Percentiles rank a stretch among this genome's conserved stretches.
Evolutionary conservation across 495 filamentous ascomycete genomes (phyloP).

Genomic region (Lichina pygmaea): DNA sequence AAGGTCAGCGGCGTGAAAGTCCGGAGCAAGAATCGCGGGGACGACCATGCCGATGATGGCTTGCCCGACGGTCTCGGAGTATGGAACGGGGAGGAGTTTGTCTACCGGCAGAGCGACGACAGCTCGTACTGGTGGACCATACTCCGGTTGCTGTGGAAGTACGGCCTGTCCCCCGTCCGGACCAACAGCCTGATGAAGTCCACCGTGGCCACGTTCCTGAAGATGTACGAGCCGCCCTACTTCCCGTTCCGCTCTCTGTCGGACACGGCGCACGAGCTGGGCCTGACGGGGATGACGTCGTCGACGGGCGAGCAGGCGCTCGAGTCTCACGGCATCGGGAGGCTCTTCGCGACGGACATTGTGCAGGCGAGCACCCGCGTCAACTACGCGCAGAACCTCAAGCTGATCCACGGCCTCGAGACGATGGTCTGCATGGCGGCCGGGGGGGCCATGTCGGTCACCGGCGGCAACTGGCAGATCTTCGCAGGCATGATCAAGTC

Average conservation of each 20-base stretch:
- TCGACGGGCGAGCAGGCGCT: conserved; percentile 49
- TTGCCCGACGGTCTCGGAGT: conserved; percentile 32
- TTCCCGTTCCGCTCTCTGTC: conserved; percentile 69
- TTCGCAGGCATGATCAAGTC: conserved; percentile 54
- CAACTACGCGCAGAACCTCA: conserved; percentile 82
- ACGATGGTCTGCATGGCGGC: conserved; percentile 88
- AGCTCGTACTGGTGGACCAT: conserved; percentile 50
- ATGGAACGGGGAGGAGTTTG: conserved; percentile 61
- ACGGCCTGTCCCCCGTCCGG: conserved; percentile 50
- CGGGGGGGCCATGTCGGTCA: conserved; percentile 51
- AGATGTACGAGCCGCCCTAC: conserved; percentile 51
- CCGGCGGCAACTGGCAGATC: conserved; percentile 87
- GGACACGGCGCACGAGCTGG: conserved; percentile 32
- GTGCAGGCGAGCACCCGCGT: conserved; percentile 82
- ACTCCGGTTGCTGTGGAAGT: conserved; percentile 58
- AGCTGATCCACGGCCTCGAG: conserved; percentile 63
- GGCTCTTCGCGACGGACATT: conserved; percentile 49
- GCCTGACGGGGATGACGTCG: conserved; percentile 32
- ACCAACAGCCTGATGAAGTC: conserved; percentile 46
- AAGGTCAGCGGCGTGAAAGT: conserved; percentile 8
- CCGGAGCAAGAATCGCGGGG: conserved; percentile 2
- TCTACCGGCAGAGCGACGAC: conserved; percentile 31
- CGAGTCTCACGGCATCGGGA: conserved; percentile 33
- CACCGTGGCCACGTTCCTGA: conserved; percentile 45
- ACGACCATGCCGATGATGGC: conserved; percentile 13